These are phyloP conservation scores for Populus deltoides DNA, from an alignment of 345 rosid genomes.

Conservation along the genomic window DNA sequence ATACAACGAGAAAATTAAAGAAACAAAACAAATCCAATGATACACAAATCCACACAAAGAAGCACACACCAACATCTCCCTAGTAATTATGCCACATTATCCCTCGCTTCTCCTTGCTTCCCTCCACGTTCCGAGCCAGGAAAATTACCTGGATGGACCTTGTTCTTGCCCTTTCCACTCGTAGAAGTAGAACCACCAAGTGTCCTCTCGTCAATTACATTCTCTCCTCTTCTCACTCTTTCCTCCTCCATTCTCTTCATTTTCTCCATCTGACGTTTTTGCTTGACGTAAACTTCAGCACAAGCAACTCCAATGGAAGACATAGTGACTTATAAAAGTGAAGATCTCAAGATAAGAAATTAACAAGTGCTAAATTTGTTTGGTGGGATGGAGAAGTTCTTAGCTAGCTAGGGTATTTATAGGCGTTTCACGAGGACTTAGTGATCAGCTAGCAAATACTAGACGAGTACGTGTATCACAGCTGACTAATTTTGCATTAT, in stretches of 20 bases:
- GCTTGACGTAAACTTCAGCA: conserved; percentile 19
- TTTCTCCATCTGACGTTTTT: conserved; percentile 17
- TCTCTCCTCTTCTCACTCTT: neutral
- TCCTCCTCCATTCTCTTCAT: conserved; percentile 26
- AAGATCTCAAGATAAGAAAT: neutral
- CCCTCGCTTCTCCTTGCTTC: conserved; percentile 1
- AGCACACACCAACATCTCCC: neutral
- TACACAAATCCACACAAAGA: neutral
- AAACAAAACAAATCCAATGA: too few species aligned
- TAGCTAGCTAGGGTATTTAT: neutral
- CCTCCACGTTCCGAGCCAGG: neutral
- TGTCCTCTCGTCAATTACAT: neutral
- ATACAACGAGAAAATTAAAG: neutral
- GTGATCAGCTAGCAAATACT: neutral
- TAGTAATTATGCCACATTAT: neutral
- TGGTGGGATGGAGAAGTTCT: neutral
- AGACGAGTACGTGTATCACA: neutral
- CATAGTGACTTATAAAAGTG: conserved; percentile 4
- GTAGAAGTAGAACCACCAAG: conserved; percentile 2
- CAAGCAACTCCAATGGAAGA: conserved; percentile 22
- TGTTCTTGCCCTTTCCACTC: neutral
- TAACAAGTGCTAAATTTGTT: neutral
- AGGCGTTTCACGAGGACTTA: neutral
- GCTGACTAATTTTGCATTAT: neutral
- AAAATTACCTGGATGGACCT: conserved; percentile 15